A percentile compares a stretch with the other conserved stretches of the same genome.
Evolutionary conservation across 768 basidiomycete species (phyloP).

Genomic region (Psilocybe cubensis): DNA sequence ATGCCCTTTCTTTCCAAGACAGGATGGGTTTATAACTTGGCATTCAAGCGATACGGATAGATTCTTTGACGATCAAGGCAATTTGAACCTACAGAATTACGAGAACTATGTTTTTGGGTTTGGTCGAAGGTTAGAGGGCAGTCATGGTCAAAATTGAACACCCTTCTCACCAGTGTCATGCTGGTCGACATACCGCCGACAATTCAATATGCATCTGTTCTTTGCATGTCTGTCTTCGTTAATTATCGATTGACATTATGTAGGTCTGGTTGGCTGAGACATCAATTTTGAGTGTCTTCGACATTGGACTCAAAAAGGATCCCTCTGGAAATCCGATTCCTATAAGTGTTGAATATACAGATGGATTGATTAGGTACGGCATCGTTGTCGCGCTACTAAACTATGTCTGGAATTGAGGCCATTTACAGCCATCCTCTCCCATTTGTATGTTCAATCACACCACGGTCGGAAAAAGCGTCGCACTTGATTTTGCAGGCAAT

Average conservation of each 20-base stretch:
- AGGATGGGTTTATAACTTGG: background rate
- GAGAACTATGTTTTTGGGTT: constrained; percentile 28
- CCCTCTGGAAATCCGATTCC: constrained; percentile 12
- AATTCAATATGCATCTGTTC: constrained; percentile 12
- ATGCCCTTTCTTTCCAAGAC: background rate
- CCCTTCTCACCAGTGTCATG: constrained; percentile 9
- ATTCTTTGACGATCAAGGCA: constrained; percentile 27
- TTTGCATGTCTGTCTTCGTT: background rate
- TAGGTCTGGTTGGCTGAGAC: constrained; percentile 17
- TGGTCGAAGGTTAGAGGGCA: constrained; percentile 26
- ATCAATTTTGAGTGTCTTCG: background rate
- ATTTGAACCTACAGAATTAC: constrained; percentile 18
- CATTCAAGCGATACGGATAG: constrained; percentile 25
- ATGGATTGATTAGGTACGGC: constrained; percentile 4
- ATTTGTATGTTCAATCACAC: background rate
- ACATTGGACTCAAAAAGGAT: constrained; percentile 20
- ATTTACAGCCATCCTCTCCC: background rate
- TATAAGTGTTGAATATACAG: constrained; percentile 11
- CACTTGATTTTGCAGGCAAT: background rate
- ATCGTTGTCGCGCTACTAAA: background rate
- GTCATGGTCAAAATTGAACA: background rate
- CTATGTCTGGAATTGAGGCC: constrained; percentile 41
- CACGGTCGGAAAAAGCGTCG: background rate
- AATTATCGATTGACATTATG: background rate
- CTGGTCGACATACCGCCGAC: constrained; percentile 19